Evolutionary conservation across 2,329 filamentous ascomycete genomes (phyloP), one percentile per base, ranked within the genome.

Genomic region (Fusarium gaditjirri): DNA sequence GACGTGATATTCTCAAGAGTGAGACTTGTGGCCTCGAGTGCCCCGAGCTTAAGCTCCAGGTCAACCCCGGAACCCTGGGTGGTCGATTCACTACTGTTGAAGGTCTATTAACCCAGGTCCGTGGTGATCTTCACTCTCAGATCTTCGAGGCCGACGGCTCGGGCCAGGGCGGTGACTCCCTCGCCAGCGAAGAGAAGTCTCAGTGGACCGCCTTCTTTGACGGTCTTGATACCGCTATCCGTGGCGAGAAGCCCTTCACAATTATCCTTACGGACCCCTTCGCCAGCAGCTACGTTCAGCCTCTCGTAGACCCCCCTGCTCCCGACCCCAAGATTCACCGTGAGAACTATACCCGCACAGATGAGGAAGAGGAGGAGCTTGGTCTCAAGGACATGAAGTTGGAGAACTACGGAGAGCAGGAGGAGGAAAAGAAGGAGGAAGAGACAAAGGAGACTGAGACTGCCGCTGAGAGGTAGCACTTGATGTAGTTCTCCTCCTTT

Each of bases 71-170:
- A 62, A 99, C 96, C 0, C 90, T 99, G 23, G 96, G 96, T 68
- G 96, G 96, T 23, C 92, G 96, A 64, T 99, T 99, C 86, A 99
- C 96, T 25, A 99, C 96, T 1, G 92, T 99, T 25, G 96, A 99
- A 82, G 96, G 96, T 68, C 89, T 98, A 25, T 86, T 98, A 60
- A 96, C 94, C 0, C 94, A 99, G 80, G 93, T 99, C 66, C 93
- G 95, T 70, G 92, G 96, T 79, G 95, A 99, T 81, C 87, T 99
- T 29, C 92, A 92, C 79, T 89, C 88, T 53, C 94, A 97, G 79
- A 97, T 98, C 71, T 99, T 97, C 81, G 90, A 97, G 76, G 84
- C 89, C 21, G 92, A 94, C 80, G 85, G 85, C 42, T 81, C 83
- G 57, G 82, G 81, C 33, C 78, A 79, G 25, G 91, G 90, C n/a